Base-by-base conservation (phyloP, 2,329 filamentous ascomycete species). In the Calonectria hongkongensis region DNA sequence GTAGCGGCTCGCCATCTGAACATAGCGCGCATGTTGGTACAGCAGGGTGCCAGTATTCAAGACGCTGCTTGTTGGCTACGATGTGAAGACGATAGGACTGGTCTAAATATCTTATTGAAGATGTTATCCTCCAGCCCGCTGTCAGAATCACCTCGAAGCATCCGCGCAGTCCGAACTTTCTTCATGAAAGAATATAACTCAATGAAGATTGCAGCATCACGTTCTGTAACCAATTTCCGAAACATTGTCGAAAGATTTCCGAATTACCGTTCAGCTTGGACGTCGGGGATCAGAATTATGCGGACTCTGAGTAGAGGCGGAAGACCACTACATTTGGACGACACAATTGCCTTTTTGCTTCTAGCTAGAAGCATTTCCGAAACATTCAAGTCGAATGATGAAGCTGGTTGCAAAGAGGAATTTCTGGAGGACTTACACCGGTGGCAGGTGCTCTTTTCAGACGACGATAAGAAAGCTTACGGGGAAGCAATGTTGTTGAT, bases 401-500 rank as follows among this genome's bases (percentile, higher is more conserved):
- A 60, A 25, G 9, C 28, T 21, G 56, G 43, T 18, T 41, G 28
- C 18, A 21, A 10, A 9, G n/a, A 9, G 12, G 56, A 60, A 16
- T 60, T 60, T 18, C 30, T 60, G 5, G 28, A 25, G 7, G 56
- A 60, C n/a, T 36, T 60, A 33, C 4, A 21, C 7, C 56, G 56
- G n/a, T 60, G 56, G 56, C 56, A 60, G n/a, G 36, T 21, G 12
- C 56, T 60, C 33, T 60, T 60, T 43, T 28, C 56, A 7, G 56
- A 39, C 25, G 56, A 60, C 15, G 56, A 60, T 7, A 39, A 18
- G 4, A 13, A 43, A 21, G 33, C 56, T 8, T 60, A 60, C 9
- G 43, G 27, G 27, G 56, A 60, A n/a, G 56, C 56, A 25, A 60
- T 60, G 36, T n/a, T 16, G 0, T 13, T 60, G 2, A 41, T 60